Conservation (phyloP, 2,329 filamentous ascomycete species). For the Pseudogymnoascus sp. region DNA sequence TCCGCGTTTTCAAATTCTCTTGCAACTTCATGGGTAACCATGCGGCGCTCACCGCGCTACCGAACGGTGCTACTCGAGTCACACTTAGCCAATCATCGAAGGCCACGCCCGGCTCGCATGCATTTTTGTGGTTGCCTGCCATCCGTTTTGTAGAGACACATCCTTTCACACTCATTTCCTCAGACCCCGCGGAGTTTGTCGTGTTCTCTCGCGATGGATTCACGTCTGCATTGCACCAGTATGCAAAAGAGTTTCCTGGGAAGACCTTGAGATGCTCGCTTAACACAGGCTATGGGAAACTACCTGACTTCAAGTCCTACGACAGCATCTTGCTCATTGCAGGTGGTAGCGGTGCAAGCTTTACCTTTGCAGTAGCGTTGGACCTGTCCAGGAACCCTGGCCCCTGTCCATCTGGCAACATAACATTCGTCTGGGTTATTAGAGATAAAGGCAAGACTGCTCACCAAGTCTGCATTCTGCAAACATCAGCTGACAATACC, state of each 20-base stretch:
- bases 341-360: conserved; percentile 53
- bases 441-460: conserved; percentile 35
- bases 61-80: conserved; percentile 46
- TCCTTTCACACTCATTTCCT: conserved; percentile 50
- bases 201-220: conserved; percentile 51
- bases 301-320: conserved; percentile 42
- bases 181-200: conserved; percentile 44
- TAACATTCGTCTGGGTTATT: conserved; percentile 36
- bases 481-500: background rate
- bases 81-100: conserved; percentile 38
- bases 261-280: conserved; percentile 41
- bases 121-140: conserved; percentile 54
- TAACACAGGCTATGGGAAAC: conserved; percentile 50
- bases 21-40: conserved; percentile 34
- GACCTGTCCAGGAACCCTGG: conserved; percentile 38
- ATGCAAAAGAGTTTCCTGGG: conserved; percentile 42
- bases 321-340: conserved; percentile 51
- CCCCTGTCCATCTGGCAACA: background rate
- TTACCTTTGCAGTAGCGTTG: conserved; percentile 42
- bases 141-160: conserved; percentile 51
- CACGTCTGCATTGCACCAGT: conserved; percentile 44
- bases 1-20: conserved; percentile 37
- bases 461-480: background rate
- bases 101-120: conserved; percentile 48
- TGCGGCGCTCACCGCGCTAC: conserved; percentile 44